phyloP scores from a whole-genome alignment of 2,329 filamentous ascomycete species.

The Colletotrichum orchidophilum region DNA sequence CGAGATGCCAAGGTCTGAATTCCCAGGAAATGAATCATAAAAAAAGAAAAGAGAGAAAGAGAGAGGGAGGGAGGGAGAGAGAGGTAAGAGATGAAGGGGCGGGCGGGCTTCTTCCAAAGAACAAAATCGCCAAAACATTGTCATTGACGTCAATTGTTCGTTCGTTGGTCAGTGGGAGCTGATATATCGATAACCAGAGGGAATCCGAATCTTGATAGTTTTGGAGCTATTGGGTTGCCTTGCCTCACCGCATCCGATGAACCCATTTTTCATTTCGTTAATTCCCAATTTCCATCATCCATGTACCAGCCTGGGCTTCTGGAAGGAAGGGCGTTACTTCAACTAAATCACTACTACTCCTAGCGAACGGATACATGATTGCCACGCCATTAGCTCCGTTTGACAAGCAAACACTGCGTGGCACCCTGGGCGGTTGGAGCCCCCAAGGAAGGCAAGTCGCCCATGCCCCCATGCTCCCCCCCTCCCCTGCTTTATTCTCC shows the following conservation, averaged over 20 bases:
- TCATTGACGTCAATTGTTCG: background rate
- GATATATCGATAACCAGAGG: background rate
- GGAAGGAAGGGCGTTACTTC: background rate
- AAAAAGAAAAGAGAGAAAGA: too few relatives aligned
- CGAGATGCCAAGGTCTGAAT: background rate
- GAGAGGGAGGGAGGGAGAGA: too few relatives aligned
- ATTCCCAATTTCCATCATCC: background rate
- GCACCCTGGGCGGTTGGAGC: slow-evolving; percentile 27
- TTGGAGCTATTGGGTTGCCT: background rate
- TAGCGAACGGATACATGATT: background rate
- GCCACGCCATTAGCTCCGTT: slow-evolving; percentile 1
- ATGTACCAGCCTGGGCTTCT: background rate
- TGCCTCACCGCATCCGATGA: slow-evolving; percentile 19
- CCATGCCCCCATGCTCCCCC: background rate
- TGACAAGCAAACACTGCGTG: slow-evolving; percentile 15
- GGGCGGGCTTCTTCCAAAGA: too few relatives aligned
- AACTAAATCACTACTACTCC: background rate
- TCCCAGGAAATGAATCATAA: background rate
- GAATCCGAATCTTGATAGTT: background rate
- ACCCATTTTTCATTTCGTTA: slow-evolving; percentile 26
- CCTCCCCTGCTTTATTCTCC: background rate
- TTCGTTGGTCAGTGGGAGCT: background rate
- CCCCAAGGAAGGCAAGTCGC: slow-evolving; percentile 17
- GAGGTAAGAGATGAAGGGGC: background rate
- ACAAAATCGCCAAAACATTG: background rate